phyloP scores from a whole-genome alignment of 331 rosid genomes.

The Pyracantha coccinea region DNA sequence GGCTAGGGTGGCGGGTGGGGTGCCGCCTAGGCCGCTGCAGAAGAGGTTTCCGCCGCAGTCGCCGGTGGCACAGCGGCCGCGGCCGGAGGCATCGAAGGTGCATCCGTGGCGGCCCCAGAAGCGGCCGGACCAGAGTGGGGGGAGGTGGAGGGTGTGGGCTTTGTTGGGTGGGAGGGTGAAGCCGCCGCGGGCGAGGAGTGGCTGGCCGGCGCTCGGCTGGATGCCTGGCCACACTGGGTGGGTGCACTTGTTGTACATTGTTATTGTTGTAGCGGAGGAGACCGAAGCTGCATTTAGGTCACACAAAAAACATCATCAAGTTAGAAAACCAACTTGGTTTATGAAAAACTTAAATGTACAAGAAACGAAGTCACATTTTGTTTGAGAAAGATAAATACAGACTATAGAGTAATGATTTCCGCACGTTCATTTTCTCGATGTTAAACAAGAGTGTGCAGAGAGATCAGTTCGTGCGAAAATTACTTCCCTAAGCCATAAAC shows the following conservation, averaged over 20 bases:
- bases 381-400: too few species aligned
- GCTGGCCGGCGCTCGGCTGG: slow-evolving; percentile 80
- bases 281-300: slow-evolving; percentile 11
- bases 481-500: too few species aligned
- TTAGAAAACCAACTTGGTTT: neutral
- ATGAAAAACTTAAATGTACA: too few species aligned
- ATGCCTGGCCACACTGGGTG: slow-evolving; percentile 95
- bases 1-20: slow-evolving; percentile 80
- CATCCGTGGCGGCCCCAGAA: slow-evolving; percentile 98
- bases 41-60: slow-evolving; percentile 86
- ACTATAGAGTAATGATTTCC: too few species aligned
- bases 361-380: too few species aligned
- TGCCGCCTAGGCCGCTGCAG: slow-evolving; percentile 80
- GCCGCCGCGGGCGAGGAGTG: slow-evolving; percentile 76
- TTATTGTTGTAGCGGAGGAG: slow-evolving; percentile 39
- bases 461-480: too few species aligned
- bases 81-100: slow-evolving; percentile 65
- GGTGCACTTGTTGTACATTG: slow-evolving; percentile 58
- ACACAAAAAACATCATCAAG: neutral
- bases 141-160: slow-evolving; percentile 47
- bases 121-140: slow-evolving; percentile 93
- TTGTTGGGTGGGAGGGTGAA: slow-evolving; percentile 56
- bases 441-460: too few species aligned
- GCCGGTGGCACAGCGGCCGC: slow-evolving; percentile 79
- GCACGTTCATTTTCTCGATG: too few species aligned